phyloP scores from a whole-genome alignment of 164 flowering plant genomes.

The Chloranthus sessilifolius region DNA sequence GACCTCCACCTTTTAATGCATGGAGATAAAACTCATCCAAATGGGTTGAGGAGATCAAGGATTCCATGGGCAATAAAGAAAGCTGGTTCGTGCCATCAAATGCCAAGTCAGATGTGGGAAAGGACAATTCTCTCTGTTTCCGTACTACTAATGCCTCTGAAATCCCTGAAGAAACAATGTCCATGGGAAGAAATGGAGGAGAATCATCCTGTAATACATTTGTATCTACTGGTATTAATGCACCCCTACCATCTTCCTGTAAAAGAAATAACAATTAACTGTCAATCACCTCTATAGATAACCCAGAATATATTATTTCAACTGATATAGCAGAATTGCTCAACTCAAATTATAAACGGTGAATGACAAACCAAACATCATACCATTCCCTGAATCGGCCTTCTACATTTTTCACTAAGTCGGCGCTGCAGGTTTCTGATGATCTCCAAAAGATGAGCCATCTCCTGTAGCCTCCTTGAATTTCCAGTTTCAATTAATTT shows the following conservation, averaged over 20 bases:
- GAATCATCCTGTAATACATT: conserved; percentile 34
- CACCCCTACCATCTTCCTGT: conserved; percentile 46
- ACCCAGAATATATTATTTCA: background rate
- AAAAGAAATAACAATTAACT: conserved; percentile 7
- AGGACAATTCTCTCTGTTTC: conserved; percentile 23
- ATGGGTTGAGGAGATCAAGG: conserved; percentile 14
- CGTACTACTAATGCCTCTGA: conserved; percentile 2
- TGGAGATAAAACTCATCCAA: conserved; percentile 28
- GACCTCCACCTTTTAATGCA: conserved; percentile 28
- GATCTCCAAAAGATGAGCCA: conserved; percentile 74
- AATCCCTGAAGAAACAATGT: conserved; percentile 21
- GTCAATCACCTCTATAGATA: background rate
- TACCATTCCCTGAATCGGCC: conserved; percentile 59
- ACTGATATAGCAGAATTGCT: background rate
- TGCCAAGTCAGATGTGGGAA: conserved; percentile 23
- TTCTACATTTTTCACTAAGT: conserved; percentile 39
- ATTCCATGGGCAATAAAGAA: conserved; percentile 44
- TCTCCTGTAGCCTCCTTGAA: conserved; percentile 51
- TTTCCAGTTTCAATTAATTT: conserved; percentile 17
- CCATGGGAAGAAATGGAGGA: conserved; percentile 24
- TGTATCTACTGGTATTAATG: conserved; percentile 16
- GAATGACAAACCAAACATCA: conserved; percentile 10
- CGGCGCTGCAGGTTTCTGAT: conserved; percentile 64
- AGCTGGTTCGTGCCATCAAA: conserved; percentile 29
- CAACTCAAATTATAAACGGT: background rate